Base-by-base conservation (phyloP, 2,329 filamentous ascomycete species). In the Fusarium sublunatum region DNA sequence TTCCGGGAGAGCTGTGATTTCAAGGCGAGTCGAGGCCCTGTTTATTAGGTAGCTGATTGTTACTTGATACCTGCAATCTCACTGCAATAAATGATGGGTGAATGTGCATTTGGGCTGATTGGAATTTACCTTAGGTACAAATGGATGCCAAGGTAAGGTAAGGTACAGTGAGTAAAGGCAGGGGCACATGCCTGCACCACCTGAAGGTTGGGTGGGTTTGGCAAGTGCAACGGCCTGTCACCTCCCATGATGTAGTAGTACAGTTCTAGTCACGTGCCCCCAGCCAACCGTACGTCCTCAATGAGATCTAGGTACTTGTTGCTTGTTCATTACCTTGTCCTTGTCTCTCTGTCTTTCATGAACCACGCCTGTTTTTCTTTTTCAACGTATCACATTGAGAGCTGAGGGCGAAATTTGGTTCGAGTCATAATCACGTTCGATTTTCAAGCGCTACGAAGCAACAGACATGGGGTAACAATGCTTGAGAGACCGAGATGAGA, bases 381-480 rank as follows among this genome's bases (percentile, higher is more conserved):
- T 41, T 32, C 36, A 48, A 22, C 56, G 42, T 49, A 55, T 61
- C 57, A 41, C 19, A 35, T 35, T 44, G 32, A 34, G 28, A 45
- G 13, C 10, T 10, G 32, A n/a, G n/a, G n/a, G n/a, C n/a, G n/a
- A n/a, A 19, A 25, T 19, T 32, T 32, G 9, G 11, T n/a, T 10
- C 9, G 5, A n/a, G 26, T 32, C 22, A 31, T 24, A 38, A 36
- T 50, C 44, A 46, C 45, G 26, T 29, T 40, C 34, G 34, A 35
- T 53, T 29, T 19, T n/a, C 29, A 11, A 49, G 44, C 40, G 38
- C 39, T 28, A 24, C 39, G n/a, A 9, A 44, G 41, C 31, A 26
- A 22, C 32, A 59, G 57, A 51, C 22, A 65, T 58, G 61, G 47
- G 45, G 54, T 39, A 43, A 65, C 50, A 39, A 50, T 15, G 26